Conservation (phyloP, 768 basidiomycete species). For the Suillus discolor region DNA sequence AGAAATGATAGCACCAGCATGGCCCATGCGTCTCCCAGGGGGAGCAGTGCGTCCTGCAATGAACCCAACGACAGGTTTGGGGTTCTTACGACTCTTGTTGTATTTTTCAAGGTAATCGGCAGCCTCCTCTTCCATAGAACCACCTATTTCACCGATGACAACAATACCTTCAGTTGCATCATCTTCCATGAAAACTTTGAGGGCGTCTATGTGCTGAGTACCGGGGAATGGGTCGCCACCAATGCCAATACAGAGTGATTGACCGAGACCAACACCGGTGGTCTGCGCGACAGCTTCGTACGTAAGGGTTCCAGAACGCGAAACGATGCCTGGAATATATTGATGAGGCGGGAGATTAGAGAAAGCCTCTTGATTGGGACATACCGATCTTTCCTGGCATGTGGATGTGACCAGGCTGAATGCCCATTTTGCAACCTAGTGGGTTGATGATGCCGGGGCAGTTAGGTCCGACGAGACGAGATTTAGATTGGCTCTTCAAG, state of each 20-base stretch:
- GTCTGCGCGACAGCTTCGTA: constrained; percentile 99
- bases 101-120: constrained; percentile 93
- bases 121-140: constrained; percentile 99
- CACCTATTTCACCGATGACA: constrained; percentile 98
- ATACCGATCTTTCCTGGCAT: constrained; percentile 92
- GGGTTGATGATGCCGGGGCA: constrained; percentile 99
- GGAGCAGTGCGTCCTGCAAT: constrained; percentile 98
- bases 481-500: constrained; percentile 90
- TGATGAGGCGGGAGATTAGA: background rate
- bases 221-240: constrained; percentile 98
- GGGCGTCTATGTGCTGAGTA: constrained; percentile 92
- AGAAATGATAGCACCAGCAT: constrained; percentile 97
- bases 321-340: constrained; percentile 73
- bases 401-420: constrained; percentile 97
- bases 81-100: constrained; percentile 84
- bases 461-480: constrained; percentile 96
- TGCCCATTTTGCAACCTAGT: constrained; percentile 98
- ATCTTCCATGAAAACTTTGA: constrained; percentile 96
- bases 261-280: constrained; percentile 92
- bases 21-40: constrained; percentile 97
- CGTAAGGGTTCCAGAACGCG: constrained; percentile 93
- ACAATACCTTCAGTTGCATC: constrained; percentile 97
- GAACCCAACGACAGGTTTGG: constrained; percentile 97
- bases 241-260: constrained; percentile 95
- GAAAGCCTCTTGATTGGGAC: constrained; percentile 18